Base-by-base conservation (phyloP, 2,329 filamentous ascomycete species). In the Colletotrichum limetticola region DNA sequence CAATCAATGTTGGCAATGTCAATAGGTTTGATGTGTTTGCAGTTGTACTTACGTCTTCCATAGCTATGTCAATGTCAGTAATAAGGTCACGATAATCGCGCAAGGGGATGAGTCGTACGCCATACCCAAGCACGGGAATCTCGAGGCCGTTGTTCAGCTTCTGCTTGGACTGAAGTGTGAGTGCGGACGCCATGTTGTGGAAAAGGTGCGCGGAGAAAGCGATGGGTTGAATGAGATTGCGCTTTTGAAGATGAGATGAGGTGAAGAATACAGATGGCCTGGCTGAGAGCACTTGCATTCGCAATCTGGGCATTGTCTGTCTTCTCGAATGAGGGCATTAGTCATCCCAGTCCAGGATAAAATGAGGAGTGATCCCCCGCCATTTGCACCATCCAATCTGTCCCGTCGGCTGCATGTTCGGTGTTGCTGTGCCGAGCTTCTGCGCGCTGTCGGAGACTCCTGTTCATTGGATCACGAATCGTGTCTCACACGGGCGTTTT, bases 141-240 rank as follows among this genome's bases (percentile, higher is more conserved):
- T 87, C 84, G 74, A 88, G 83, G 76, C 88, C 88, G 78, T 86
- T 90, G 77, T 86, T 87, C 69, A 90, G 84, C 83, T 88, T 90
- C 77, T 85, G 76, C 19, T 83, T 85, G 7, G 87, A 88, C 58
- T 84, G 78, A 71, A 89, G 79, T 12, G 76, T 85, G 70, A 89
- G 82, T 5, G 66, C 32, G 37, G 85, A 77, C 3, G 87, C 79
- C 88, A 90, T 90, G 61, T 5, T 72, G 58, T 28, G 11, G 8
- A 37, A 35, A 2, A 3, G 9, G 26, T 22, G 19, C 56, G 53
- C 24, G 7, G 53, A n/a, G 30, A 53, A 16, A 24, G 19, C 26
- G 5, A n/a, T 7, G 8, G 19, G 56, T 46, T 9, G 30, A 32
- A 30, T 30, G n/a, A 53, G 7, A 8, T 14, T 19, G 55, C 4